Conservation (phyloP, 257 asterid genomes). For the Salvia splendens region DNA sequence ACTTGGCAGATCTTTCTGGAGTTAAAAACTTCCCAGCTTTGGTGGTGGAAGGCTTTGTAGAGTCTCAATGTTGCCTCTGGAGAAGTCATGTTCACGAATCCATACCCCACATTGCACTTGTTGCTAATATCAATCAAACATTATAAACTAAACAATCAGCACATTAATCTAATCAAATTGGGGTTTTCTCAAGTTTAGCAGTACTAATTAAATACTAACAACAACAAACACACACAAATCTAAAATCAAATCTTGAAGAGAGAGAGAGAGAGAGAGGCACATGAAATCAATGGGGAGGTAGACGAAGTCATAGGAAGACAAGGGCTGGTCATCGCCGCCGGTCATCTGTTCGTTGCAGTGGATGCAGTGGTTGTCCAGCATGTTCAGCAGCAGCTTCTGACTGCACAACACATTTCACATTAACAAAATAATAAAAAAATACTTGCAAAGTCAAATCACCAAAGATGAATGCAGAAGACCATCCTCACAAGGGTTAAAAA, state of each 20-base stretch:
- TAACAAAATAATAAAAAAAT: neutral
- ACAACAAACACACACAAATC: neutral
- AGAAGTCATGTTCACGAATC: constrained; percentile 99
- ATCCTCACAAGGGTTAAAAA: neutral
- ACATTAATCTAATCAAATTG: neutral
- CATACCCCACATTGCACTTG: constrained; percentile 98
- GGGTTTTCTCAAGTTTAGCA: neutral
- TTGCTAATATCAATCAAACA: constrained; percentile 38
- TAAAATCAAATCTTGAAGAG: neutral
- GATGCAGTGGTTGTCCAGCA: constrained; percentile 98
- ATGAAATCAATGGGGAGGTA: constrained; percentile 96
- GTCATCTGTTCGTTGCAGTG: constrained; percentile 92
- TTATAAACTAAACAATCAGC: neutral
- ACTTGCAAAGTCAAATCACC: constrained; percentile 18
- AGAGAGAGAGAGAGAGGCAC: constrained; percentile 37
- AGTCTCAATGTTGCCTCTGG: constrained; percentile 90
- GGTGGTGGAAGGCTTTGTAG: constrained; percentile 88
- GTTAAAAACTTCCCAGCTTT: constrained; percentile 94
- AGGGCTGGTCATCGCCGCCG: constrained; percentile 72
- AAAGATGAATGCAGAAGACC: neutral
- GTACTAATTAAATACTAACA: neutral
- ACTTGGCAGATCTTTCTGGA: constrained; percentile 93
- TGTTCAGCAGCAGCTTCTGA: constrained; percentile 91
- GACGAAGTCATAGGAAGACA: constrained; percentile 90
- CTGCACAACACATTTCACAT: constrained; percentile 44